phyloP scores from a whole-genome alignment of 2,329 filamentous ascomycete genomes.

The Emericellopsis cladophorae region DNA sequence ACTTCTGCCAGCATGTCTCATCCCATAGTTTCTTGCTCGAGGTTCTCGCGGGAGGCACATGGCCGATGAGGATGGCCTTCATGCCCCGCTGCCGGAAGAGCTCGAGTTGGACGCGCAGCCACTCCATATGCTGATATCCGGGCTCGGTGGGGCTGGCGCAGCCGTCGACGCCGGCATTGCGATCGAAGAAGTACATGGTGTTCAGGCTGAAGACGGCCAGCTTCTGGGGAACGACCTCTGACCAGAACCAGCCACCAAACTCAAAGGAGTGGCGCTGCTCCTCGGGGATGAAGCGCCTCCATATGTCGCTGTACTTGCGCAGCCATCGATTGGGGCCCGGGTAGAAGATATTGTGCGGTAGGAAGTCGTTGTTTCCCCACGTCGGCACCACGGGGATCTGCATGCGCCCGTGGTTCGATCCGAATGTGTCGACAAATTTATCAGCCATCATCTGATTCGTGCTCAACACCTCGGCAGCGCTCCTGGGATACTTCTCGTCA shows the following conservation, averaged over 20 bases:
- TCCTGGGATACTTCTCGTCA: conserved; percentile 69
- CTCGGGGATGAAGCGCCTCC: conserved; percentile 81
- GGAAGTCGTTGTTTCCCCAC: conserved; percentile 93
- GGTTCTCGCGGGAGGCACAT: conserved; percentile 84
- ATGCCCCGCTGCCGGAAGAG: conserved; percentile 71
- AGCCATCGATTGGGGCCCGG: conserved; percentile 83
- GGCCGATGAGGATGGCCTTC: conserved; percentile 90
- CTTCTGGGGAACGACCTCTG: conserved; percentile 77
- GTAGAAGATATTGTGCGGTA: conserved; percentile 89
- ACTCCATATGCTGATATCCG: conserved; percentile 91
- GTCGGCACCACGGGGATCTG: conserved; percentile 75
- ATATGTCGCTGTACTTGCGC: conserved; percentile 62
- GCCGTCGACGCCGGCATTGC: conserved; percentile 87
- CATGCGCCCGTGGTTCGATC: conserved; percentile 42
- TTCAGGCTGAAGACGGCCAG: conserved; percentile 90
- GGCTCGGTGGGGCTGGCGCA: conserved; percentile 70
- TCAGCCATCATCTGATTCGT: conserved; percentile 65
- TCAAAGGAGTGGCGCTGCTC: conserved; percentile 83
- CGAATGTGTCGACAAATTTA: conserved; percentile 66
- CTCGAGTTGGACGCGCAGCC: conserved; percentile 81
- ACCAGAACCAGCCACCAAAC: conserved; percentile 87
- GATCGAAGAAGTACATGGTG: conserved; percentile 90
- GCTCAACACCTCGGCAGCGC: conserved; percentile 58
- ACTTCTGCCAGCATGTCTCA: conserved; percentile 97
- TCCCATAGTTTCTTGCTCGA: conserved; percentile 83